Base-by-base conservation (phyloP, 179 eudicot species). In the Beta lomatogona region DNA sequence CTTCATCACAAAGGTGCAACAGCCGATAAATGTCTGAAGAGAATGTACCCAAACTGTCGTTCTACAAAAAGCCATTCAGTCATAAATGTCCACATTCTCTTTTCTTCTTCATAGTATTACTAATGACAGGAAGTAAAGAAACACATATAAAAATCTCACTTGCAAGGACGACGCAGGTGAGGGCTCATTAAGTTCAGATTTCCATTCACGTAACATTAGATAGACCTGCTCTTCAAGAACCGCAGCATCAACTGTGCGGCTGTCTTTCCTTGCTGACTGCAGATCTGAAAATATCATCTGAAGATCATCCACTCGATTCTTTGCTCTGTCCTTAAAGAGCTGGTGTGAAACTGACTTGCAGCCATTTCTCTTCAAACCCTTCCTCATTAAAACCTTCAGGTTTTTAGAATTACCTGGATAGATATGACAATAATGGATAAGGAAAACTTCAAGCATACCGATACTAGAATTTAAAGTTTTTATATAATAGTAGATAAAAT, bases 191-290 rank as follows among this genome's bases (percentile, higher is more conserved):
- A 97, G 98, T 80, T 97, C 98, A 48, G 93, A 69, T 73, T 94
- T 94, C 98, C 98, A 97, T 79, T 97, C 99, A 4, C 94, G 90
- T 73, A 97, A 89, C 97, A 97, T 94, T 89, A 91, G 97, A 83
- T 94, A 91, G 75, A 94, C 97, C 76, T 97, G 98, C 89, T 94
- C 97, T 84, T 94, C 98, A 6, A 93, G 92, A 75, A 93, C 86
- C 10, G 89, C 84, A 70, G 88, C 95, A 79, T 97, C 99, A 48
- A 80, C 87, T 9, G 92, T 79, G n/a, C 99, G 95, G 81, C 97
- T 93, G 77, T 97, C 99, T 87, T 94, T 90, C 87, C 97, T 89
- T 3, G 98, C 98, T 0, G 93, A 91, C 73, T 97, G 98, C 45
- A 97, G 89, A 88, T 93, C 93, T 15, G 88, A 85, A 73, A 97